Base-by-base conservation (phyloP, 140 eudicot species). In the Cichorium intybus region DNA sequence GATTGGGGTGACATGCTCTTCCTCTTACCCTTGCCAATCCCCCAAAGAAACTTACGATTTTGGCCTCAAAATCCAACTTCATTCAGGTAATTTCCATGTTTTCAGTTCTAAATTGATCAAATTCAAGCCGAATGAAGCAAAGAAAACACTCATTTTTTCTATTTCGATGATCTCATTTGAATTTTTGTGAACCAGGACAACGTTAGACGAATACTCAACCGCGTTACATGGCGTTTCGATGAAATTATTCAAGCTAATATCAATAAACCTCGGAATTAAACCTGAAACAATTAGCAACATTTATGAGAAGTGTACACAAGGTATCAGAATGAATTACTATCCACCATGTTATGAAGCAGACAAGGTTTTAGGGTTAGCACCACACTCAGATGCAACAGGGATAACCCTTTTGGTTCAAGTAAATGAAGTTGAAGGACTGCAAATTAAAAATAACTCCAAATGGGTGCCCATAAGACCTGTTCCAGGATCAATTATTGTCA, bases 1-100 rank as follows among this genome's bases (percentile, higher is more conserved):
- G 90, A 82, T 41, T 80, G 96, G 96, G 84, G 74, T 15, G 96
- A 88, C 67, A 70, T 79, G 77, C 69, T 85, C 22, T 85, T 72
- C 57, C 24, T 88, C 37, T 6, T 70, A 22, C 64, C 85, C 2
- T 55, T 66, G 34, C 95, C 96, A n/a, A 7, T 35, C 23, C 21
- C 71, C 12, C 61, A 11, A 37, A 75, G 84, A 17, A 82, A 80
- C 72, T 2, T 67, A 53, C 66, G 48, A 51, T 53, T 74, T 33
- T 82, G 87, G 87, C 96, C 96, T 12, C 56, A 59, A 53, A 75
- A 34, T 34, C 95, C 95, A 12, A n/a, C 26, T 10, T 64, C 79
- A 11, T 83, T 86, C 76, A 75, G 82, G 95, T 86, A 55, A 33
- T 21, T 22, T 70, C 8, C 46, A 31, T 4, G 6, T 14, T 10